Evolutionary conservation across 2,329 filamentous ascomycete species (phyloP).

Genomic region (Colletotrichum simmondsii): DNA sequence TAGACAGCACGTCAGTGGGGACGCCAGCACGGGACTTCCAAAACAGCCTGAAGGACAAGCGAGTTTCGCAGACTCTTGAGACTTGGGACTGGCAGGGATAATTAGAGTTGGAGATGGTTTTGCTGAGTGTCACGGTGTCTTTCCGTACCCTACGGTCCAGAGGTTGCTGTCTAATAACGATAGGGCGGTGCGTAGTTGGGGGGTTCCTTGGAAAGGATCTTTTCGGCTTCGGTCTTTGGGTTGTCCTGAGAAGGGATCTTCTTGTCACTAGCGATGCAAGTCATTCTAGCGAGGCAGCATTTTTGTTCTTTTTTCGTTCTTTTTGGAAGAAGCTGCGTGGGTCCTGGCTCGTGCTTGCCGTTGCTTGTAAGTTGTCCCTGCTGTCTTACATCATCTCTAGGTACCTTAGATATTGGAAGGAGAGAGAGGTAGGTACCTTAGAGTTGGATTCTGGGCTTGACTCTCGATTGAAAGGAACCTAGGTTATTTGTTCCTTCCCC

Average conservation of each 20-base stretch:
- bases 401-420: not conserved
- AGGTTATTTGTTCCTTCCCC: too few species aligned
- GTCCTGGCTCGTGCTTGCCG: not conserved
- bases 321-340: not conserved
- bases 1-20: constrained; percentile 15
- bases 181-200: not conserved
- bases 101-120: constrained; percentile 29
- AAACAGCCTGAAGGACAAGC: constrained; percentile 51
- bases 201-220: not conserved
- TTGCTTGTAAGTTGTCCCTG: not conserved
- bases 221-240: not conserved
- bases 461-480: not conserved
- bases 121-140: not conserved
- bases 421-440: not conserved
- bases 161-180: not conserved
- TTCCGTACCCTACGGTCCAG: not conserved
- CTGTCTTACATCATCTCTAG: not conserved
- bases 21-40: constrained; percentile 36
- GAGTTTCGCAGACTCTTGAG: constrained; percentile 49
- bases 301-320: constrained; percentile 5
- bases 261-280: constrained; percentile 11
- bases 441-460: not conserved
- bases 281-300: not conserved
- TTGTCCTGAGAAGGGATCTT: not conserved
- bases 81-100: constrained; percentile 34